A percentile compares a stretch with the other conserved stretches of the same genome.
phyloP scores from a whole-genome alignment of 257 asterid genomes.

The Ocimum tenuiflorum region DNA sequence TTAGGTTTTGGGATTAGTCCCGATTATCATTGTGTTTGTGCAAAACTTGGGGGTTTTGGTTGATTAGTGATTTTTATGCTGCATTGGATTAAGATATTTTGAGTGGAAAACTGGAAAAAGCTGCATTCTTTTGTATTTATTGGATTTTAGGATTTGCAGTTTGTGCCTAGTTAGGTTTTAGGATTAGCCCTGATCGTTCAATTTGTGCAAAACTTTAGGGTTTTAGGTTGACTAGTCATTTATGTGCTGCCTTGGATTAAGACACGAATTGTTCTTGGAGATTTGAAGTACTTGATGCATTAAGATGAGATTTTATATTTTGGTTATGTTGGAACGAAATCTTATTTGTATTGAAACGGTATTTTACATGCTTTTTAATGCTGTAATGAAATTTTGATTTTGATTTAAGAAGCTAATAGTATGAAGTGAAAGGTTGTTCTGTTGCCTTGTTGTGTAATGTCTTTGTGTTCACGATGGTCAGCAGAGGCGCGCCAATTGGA shows the following conservation, averaged over 20 bases:
- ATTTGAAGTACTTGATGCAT: neutral
- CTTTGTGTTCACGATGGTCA: neutral
- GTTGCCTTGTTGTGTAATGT: neutral
- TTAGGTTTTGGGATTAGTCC: neutral
- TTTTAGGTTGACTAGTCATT: neutral
- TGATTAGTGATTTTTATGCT: neutral
- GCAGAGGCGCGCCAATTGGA: neutral
- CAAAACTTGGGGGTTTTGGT: neutral
- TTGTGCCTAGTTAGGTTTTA: neutral
- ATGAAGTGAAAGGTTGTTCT: neutral
- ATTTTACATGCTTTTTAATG: neutral
- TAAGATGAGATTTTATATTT: neutral
- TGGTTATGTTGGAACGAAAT: neutral
- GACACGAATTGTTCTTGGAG: neutral
- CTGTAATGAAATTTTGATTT: neutral
- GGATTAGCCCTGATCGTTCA: neutral
- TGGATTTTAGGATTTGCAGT: neutral
- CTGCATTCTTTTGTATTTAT: neutral
- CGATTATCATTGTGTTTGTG: neutral
- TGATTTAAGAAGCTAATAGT: neutral
- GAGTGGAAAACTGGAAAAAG: too few relatives aligned
- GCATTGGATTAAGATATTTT: neutral
- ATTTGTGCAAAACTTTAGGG: neutral
- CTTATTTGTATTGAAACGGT: neutral
- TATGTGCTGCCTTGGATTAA: neutral